Evolutionary conservation across 2,329 filamentous ascomycete species (phyloP).

Genomic region (Exophiala sp.): DNA sequence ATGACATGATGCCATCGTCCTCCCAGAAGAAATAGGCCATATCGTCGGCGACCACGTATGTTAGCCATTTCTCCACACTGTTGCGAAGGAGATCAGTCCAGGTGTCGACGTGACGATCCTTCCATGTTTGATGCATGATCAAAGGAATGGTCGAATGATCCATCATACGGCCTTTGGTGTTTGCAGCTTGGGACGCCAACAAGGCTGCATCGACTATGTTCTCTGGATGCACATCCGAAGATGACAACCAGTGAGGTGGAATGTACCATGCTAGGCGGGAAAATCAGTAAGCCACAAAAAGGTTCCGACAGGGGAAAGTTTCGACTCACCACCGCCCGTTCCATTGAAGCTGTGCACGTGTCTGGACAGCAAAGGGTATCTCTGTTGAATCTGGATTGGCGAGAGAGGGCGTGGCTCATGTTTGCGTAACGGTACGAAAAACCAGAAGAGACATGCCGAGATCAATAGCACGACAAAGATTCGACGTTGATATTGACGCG

Average conservation of each 20-base stretch:
- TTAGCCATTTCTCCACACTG: slow-evolving; percentile 33
- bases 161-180: slow-evolving; percentile 19
- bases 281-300: background rate
- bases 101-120: slow-evolving; percentile 28
- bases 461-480: slow-evolving; percentile 7
- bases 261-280: slow-evolving; percentile 18
- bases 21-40: slow-evolving; percentile 38
- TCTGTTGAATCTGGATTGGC: slow-evolving; percentile 5
- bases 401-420: background rate
- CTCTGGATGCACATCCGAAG: slow-evolving; percentile 14
- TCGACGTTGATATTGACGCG: slow-evolving; percentile 11
- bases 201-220: slow-evolving; percentile 32
- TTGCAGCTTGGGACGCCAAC: slow-evolving; percentile 26
- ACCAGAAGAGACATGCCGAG: slow-evolving; percentile 6
- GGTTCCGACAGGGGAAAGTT: background rate
- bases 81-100: slow-evolving; percentile 29
- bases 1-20: slow-evolving; percentile 31
- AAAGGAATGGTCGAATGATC: slow-evolving; percentile 31
- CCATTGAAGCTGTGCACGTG: slow-evolving; percentile 21
- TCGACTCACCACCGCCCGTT: slow-evolving; percentile 15
- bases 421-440: slow-evolving; percentile 5
- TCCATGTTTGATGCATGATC: slow-evolving; percentile 36
- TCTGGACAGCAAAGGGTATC: slow-evolving; percentile 15
- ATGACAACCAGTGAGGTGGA: slow-evolving; percentile 15
- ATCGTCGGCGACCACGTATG: slow-evolving; percentile 21